A percentile compares a stretch with the other conserved stretches of the same genome.
These are phyloP conservation scores for Acer saccharum DNA, from an alignment of 345 rosid genomes.

Conservation along the genomic window DNA sequence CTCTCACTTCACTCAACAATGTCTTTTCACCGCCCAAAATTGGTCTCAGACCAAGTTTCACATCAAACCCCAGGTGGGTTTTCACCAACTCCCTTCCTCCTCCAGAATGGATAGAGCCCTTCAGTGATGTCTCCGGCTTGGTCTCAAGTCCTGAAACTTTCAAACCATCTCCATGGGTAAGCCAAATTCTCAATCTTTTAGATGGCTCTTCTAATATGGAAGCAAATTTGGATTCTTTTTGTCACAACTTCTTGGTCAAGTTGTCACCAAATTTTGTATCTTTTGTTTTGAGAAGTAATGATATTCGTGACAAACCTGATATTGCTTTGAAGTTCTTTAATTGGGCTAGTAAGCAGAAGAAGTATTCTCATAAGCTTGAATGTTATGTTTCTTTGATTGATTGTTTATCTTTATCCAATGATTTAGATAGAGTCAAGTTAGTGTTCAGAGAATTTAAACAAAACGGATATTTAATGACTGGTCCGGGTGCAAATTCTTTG, in stretches of 20 bases:
- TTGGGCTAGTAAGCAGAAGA: constrained; percentile 80
- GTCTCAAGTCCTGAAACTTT: constrained; percentile 43
- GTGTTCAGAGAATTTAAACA: constrained; percentile 47
- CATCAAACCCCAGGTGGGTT: constrained; percentile 38
- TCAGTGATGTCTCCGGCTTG: constrained; percentile 66
- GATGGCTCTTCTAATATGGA: constrained; percentile 77
- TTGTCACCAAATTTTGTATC: constrained; percentile 72
- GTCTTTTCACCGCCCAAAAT: constrained; percentile 23
- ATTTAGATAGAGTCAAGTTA: constrained; percentile 48
- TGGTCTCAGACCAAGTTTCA: constrained; percentile 15
- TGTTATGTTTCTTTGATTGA: constrained; percentile 70
- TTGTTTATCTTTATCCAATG: constrained; percentile 49
- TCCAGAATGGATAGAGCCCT: constrained; percentile 89
- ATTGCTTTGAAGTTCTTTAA: constrained; percentile 62
- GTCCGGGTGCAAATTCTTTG: constrained; percentile 55
- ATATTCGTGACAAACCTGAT: constrained; percentile 45
- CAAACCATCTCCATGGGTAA: constrained; percentile 76
- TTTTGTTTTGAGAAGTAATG: constrained; percentile 50
- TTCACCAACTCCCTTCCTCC: constrained; percentile 60
- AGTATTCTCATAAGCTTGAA: constrained; percentile 67
- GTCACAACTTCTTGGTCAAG: constrained; percentile 60
- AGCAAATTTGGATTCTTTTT: constrained; percentile 55
- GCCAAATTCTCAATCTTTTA: constrained; percentile 55
- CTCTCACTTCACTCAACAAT: constrained; percentile 26
- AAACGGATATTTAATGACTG: constrained; percentile 54